These are phyloP conservation scores for Xenoacremonium recifei DNA, from an alignment of 2,329 filamentous ascomycete genomes.

Conservation along the genomic window DNA sequence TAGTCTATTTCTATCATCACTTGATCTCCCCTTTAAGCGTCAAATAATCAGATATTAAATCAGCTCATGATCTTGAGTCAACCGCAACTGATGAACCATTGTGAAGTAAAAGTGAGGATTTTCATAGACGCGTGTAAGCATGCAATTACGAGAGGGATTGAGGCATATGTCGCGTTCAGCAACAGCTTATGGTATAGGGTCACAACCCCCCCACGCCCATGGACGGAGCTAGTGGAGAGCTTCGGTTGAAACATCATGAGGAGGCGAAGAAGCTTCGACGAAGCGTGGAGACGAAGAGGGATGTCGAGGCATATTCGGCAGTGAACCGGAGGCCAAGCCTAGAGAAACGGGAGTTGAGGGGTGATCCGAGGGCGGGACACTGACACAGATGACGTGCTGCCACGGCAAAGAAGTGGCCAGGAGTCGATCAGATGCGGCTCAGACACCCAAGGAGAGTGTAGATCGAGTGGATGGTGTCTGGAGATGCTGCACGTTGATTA, in stretches of 20 bases:
- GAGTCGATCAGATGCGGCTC: constrained; percentile 11
- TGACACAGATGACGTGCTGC: constrained; percentile 9
- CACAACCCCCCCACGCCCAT: too few relatives aligned
- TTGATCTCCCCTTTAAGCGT: too few relatives aligned
- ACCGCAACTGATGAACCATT: too few relatives aligned
- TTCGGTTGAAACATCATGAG: too few relatives aligned
- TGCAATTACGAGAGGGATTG: not conserved
- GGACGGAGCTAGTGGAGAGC: too few relatives aligned
- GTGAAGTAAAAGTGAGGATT: too few relatives aligned
- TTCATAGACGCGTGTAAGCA: too few relatives aligned
- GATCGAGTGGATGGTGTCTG: constrained; percentile 15
- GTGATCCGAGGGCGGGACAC: constrained; percentile 2
- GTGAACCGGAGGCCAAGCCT: constrained; percentile 4
- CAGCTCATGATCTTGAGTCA: too few relatives aligned
- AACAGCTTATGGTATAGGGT: not conserved
- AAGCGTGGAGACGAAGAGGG: constrained; percentile 3
- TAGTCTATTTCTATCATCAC: too few relatives aligned
- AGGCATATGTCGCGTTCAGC: not conserved
- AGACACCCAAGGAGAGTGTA: constrained; percentile 4
- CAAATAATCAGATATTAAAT: too few relatives aligned
- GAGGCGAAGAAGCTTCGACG: too few relatives aligned
- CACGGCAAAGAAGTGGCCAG: constrained; percentile 8
- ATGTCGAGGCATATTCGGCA: constrained; percentile 10
- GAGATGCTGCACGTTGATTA: constrained; percentile 28
- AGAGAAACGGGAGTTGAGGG: not conserved